Conservation (phyloP, 2,329 filamentous ascomycete species). For the Colletotrichum shisoi region DNA sequence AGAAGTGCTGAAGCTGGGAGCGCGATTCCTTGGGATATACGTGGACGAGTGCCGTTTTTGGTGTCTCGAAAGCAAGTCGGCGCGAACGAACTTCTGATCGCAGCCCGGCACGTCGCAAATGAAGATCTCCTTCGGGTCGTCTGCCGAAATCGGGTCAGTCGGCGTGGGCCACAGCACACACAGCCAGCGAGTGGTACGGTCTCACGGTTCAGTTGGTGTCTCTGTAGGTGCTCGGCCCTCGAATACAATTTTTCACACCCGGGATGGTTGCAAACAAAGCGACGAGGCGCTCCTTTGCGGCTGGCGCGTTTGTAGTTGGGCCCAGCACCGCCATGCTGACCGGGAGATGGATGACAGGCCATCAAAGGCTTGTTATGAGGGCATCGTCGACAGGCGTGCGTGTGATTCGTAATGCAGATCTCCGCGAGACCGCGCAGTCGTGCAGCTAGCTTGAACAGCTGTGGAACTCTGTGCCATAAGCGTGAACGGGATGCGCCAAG, state of each 20-base stretch:
- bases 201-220: constrained; percentile 79
- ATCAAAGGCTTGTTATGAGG: constrained; percentile 23
- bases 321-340: constrained; percentile 33
- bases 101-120: constrained; percentile 78
- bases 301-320: constrained; percentile 60
- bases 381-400: constrained; percentile 8
- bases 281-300: constrained; percentile 58
- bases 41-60: constrained; percentile 69
- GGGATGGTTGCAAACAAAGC: constrained; percentile 71
- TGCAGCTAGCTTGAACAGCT: not conserved
- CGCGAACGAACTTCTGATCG: constrained; percentile 78
- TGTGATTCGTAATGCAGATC: not conserved
- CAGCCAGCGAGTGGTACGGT: constrained; percentile 7
- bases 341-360: constrained; percentile 27
- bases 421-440: not conserved
- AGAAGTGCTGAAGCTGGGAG: constrained; percentile 57
- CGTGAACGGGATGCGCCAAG: not conserved
- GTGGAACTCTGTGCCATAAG: constrained; percentile 6
- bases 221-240: constrained; percentile 79
- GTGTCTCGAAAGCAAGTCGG: constrained; percentile 76
- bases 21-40: constrained; percentile 60
- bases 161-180: not conserved
- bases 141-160: constrained; percentile 51
- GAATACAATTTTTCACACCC: constrained; percentile 83
- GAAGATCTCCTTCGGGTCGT: constrained; percentile 82